phyloP scores from a whole-genome alignment of 768 basidiomycete genomes.

The Termitomyces sp. region DNA sequence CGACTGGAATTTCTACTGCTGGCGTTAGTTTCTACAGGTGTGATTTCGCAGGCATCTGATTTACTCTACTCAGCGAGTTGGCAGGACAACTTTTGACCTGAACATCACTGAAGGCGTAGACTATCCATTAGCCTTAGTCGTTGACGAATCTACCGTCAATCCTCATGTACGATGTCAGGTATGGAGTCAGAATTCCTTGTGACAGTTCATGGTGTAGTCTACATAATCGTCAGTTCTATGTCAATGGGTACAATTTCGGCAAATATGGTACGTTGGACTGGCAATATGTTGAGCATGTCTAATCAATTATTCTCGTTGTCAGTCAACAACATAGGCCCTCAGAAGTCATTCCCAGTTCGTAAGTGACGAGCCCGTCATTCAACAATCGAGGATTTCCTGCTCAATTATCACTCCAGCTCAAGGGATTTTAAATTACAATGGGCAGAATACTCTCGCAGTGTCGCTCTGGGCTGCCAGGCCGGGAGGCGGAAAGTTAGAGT shows the following conservation, averaged over 20 bases:
- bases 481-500: constrained; percentile 37
- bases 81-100: constrained; percentile 37
- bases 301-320: neutral
- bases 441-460: constrained; percentile 40
- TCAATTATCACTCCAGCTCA: constrained; percentile 26
- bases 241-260: constrained; percentile 42
- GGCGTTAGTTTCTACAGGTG: constrained; percentile 48
- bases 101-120: constrained; percentile 41
- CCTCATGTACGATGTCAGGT: constrained; percentile 40
- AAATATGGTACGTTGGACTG: constrained; percentile 31
- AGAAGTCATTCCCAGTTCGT: constrained; percentile 38
- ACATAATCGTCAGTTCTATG: constrained; percentile 25
- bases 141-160: constrained; percentile 40
- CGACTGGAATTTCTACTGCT: constrained; percentile 32
- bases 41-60: neutral
- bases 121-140: constrained; percentile 40
- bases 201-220: neutral
- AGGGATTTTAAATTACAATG: constrained; percentile 46
- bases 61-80: neutral
- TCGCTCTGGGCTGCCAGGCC: constrained; percentile 40
- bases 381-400: neutral
- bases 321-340: constrained; percentile 42
- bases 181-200: neutral
- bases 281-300: neutral
- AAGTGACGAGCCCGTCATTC: constrained; percentile 17